Conservation (phyloP, 1,139 yeast genomes). For the Yamadazyma spencermartinsiae region DNA sequence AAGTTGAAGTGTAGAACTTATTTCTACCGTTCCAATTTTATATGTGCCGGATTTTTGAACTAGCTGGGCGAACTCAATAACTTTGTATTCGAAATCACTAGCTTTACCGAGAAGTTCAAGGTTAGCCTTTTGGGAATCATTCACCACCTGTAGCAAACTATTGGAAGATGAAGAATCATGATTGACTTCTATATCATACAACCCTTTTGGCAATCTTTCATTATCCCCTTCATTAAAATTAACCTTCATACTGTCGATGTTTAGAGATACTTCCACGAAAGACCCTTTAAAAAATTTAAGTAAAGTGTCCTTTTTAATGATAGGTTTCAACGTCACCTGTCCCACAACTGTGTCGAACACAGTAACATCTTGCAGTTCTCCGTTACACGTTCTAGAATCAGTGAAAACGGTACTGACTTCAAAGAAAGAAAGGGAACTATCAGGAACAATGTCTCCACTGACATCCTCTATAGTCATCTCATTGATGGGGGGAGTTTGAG, state of each 20-base stretch:
- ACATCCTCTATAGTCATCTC: conserved; percentile 1
- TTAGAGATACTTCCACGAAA: not conserved
- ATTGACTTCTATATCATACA: not conserved
- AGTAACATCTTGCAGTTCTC: conserved; percentile 5
- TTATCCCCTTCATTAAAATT: conserved; percentile 6
- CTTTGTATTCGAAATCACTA: conserved; percentile 8
- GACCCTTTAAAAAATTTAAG: conserved; percentile 2
- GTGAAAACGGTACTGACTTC: conserved; percentile 10
- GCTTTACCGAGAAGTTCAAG: not conserved
- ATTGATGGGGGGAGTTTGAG: not conserved
- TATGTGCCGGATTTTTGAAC: conserved; percentile 27
- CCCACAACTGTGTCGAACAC: conserved; percentile 15
- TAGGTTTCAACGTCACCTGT: conserved; percentile 11
- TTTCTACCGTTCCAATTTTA: conserved; percentile 19
- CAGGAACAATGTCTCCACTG: not conserved
- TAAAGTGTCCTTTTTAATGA: conserved; percentile 4
- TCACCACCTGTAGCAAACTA: not conserved
- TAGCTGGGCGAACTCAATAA: conserved; percentile 26
- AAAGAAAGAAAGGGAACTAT: conserved; percentile 7
- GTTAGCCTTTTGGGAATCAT: conserved; percentile 1
- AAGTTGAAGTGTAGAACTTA: conserved; percentile 12
- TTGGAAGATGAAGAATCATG: conserved; percentile 3
- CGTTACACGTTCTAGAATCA: conserved; percentile 11
- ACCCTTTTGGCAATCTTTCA: conserved; percentile 5
- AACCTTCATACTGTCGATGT: conserved; percentile 5